Evolutionary conservation across 225 moss, liverwort and hornwort genomes (phyloP).

Genomic region (Marchantia paleacea): DNA sequence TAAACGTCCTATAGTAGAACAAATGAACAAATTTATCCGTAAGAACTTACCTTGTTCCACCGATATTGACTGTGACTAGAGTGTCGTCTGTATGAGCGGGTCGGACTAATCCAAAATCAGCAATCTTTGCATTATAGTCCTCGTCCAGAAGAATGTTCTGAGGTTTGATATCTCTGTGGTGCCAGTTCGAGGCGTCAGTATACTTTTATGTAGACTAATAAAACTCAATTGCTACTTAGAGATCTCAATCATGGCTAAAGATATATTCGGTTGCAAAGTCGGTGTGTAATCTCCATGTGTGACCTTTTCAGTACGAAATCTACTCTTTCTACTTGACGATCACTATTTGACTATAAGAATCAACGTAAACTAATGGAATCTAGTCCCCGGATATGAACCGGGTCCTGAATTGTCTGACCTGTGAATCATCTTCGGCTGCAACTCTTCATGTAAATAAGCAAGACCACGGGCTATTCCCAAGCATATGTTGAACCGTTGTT

Average conservation of each 20-base stretch:
- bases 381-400: neutral
- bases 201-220: too few relatives aligned
- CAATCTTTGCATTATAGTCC: slow-evolving; percentile 35
- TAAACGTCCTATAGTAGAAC: neutral
- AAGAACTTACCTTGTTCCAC: neutral
- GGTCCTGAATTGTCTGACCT: neutral
- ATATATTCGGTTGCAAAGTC: too few relatives aligned
- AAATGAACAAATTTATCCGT: neutral
- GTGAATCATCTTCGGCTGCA: slow-evolving; percentile 15
- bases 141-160: slow-evolving; percentile 36
- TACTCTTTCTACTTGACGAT: too few relatives aligned
- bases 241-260: too few relatives aligned
- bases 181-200: too few relatives aligned
- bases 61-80: neutral
- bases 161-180: slow-evolving; percentile 34
- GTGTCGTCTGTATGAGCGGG: neutral
- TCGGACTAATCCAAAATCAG: slow-evolving; percentile 29
- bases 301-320: too few relatives aligned
- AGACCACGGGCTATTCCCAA: slow-evolving; percentile 26
- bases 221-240: too few relatives aligned
- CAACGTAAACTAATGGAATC: too few relatives aligned
- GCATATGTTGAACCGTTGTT: slow-evolving; percentile 6
- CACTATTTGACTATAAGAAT: too few relatives aligned
- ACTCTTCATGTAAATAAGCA: slow-evolving; percentile 13
- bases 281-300: too few relatives aligned